These are phyloP conservation scores for Haemoproteus tartakovskyi DNA, from an alignment of 169 alveolate genomes.

Conservation along the genomic window DNA sequence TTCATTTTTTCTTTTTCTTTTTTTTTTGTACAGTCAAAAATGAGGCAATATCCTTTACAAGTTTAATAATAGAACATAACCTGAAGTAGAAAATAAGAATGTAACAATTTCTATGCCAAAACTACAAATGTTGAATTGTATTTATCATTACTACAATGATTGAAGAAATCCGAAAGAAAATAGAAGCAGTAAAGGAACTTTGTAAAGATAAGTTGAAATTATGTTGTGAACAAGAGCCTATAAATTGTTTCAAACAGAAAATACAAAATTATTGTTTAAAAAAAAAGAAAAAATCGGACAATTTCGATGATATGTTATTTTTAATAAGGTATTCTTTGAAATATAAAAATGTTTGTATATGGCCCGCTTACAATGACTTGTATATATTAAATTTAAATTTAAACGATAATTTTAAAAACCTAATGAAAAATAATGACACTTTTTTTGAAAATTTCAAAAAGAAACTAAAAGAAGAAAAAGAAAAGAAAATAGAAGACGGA, in stretches of 20 bases:
- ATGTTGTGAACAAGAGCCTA: conserved; percentile 6
- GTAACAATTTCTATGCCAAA: too few relatives aligned
- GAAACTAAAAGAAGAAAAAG: conserved; percentile 3
- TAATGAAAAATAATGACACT: conserved; percentile 12
- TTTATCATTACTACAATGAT: too few relatives aligned
- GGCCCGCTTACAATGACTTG: conserved; percentile 49
- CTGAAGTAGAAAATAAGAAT: too few relatives aligned
- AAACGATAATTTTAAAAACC: conserved; percentile 44
- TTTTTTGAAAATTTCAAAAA: conserved; percentile 22
- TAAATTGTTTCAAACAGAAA: conserved; percentile 9
- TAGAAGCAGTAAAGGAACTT: conserved; percentile 18
- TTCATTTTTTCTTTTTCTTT: too few relatives aligned
- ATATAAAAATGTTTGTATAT: conserved; percentile 43
- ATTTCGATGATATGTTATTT: conserved; percentile 37
- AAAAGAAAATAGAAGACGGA: background rate
- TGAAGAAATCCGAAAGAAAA: conserved; percentile 43
- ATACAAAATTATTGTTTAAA: conserved; percentile 10
- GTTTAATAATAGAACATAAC: too few relatives aligned
- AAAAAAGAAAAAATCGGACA: conserved; percentile 11
- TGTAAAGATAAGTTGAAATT: conserved; percentile 1
- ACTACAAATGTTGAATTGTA: too few relatives aligned
- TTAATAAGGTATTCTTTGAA: conserved; percentile 56
- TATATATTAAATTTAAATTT: conserved; percentile 44
- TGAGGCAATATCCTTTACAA: too few relatives aligned
- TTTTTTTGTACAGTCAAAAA: too few relatives aligned